These are phyloP conservation scores for Rhytidiadelphus loreus DNA, from an alignment of 225 moss, liverwort and hornwort genomes.

Conservation along the genomic window DNA sequence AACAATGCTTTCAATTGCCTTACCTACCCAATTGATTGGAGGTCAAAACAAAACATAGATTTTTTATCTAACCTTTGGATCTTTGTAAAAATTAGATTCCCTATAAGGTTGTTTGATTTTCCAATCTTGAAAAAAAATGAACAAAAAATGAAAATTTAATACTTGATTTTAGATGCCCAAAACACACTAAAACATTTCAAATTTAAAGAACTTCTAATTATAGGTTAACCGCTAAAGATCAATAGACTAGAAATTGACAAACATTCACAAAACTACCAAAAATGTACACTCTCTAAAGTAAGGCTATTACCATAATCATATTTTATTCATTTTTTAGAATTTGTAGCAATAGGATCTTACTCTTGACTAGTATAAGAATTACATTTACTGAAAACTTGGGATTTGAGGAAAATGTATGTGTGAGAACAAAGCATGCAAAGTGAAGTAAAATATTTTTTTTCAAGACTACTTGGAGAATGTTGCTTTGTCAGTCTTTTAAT, in stretches of 20 bases:
- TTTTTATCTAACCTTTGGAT: neutral
- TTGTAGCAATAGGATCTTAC: neutral
- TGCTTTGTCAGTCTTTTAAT: fast-evolving
- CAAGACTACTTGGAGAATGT: fast-evolving
- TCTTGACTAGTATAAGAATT: neutral
- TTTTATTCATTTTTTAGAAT: neutral
- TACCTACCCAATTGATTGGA: neutral
- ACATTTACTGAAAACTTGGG: neutral
- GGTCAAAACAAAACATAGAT: neutral
- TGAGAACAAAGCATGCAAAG: neutral
- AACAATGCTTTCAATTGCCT: fast-evolving
- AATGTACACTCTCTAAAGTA: neutral
- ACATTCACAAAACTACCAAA: neutral
- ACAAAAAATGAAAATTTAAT: neutral
- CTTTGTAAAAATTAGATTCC: neutral
- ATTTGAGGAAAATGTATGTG: neutral
- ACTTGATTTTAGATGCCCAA: fast-evolving
- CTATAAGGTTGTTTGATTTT: neutral
- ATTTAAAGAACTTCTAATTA: too few species aligned
- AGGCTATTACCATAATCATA: neutral
- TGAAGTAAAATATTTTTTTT: neutral
- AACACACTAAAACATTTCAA: fast-evolving
- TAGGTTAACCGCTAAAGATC: fast-evolving
- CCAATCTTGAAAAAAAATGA: neutral
- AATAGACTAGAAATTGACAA: neutral